phyloP scores from a whole-genome alignment of 352 stramenopile species.

The Phytophthora pini region DNA sequence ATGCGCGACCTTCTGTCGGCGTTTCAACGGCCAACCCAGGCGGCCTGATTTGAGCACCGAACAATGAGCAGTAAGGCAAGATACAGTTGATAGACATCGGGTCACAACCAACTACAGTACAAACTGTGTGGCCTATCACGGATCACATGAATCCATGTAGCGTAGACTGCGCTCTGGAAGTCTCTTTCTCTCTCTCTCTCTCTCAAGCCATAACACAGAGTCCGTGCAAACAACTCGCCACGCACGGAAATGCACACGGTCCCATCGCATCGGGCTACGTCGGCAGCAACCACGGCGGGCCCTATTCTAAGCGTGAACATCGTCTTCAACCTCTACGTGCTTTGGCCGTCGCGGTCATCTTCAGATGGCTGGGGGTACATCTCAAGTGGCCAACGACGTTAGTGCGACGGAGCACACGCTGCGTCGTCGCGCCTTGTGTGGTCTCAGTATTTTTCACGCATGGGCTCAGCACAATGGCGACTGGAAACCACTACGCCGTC shows the following conservation, averaged over 20 bases:
- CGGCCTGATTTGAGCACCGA: not conserved
- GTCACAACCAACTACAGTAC: no score
- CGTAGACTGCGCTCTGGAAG: not conserved
- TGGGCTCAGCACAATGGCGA: not conserved
- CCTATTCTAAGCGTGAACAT: conserved; percentile 12
- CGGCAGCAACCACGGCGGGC: not conserved
- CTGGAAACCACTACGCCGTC: conserved; percentile 10
- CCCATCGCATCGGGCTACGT: conserved; percentile 1
- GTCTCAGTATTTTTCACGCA: not conserved
- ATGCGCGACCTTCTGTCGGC: conserved; percentile 1
- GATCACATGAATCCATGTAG: no score
- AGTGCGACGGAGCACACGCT: conserved; percentile 9
- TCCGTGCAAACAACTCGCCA: not conserved
- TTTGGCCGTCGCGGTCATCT: not conserved
- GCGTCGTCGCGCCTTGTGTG: not conserved
- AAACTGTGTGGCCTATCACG: no score
- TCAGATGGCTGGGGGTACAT: no score
- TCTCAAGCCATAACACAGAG: no score
- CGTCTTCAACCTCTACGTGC: conserved; percentile 8
- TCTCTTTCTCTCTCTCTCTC: not conserved
- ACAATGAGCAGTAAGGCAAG: no score
- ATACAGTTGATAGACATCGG: no score
- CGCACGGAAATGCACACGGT: conserved; percentile 6
- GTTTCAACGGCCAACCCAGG: conserved; percentile 1
- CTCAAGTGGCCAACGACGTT: conserved; percentile 3